Base-by-base conservation (phyloP, 2,329 filamentous ascomycete genomes). In the Paraphoma chrysanthemicola region DNA sequence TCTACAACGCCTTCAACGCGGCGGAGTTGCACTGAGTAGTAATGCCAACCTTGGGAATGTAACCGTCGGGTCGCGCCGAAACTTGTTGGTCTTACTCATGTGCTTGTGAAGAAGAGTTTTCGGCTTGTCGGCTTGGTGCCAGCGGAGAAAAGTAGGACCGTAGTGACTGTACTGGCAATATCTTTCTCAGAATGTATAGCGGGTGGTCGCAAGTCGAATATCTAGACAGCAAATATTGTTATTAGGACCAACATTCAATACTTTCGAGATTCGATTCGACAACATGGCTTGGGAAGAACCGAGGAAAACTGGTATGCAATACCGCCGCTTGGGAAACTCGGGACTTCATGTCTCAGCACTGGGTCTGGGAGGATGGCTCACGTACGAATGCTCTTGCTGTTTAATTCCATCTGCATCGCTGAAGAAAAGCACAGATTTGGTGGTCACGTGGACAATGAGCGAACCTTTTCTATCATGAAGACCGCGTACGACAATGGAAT, bases 261-360 rank as follows among this genome's bases (percentile, higher is more conserved):
- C 2, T 23, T 23, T 5, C 23, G 23, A 23, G 23, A 23, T 5
- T 23, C 23, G 23, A 23, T 23, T 23, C 23, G 23, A 23, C 23
- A 23, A 23, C 2, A 70, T 71, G 68, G 69, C 69, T 41, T 72
- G 68, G 69, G 61, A 70, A 62, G 69, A 72, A 62, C 69, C 69
- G 33, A 57, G 69, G 14, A 69, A 70, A 38, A 72, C 69, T n/a
- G 69, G 69, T n/a, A 72, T 72, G 69, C 63, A 88, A 67, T 91
- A 91, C 77, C 87, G 89, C 66, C 86, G 86, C 77, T 83, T 92
- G 9, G 89, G 90, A 66, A 86, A 86, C 46, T 90, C 89, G 10
- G 90, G 90, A 48, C 82, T 93, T 28, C 87, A 92, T 73, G 89
- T 92, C 18, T 92, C 89, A 23, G 84, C 86, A 36, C 88, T 93